Base-by-base conservation (phyloP, 306 rosid genomes). In the Potentilla sterilis region DNA sequence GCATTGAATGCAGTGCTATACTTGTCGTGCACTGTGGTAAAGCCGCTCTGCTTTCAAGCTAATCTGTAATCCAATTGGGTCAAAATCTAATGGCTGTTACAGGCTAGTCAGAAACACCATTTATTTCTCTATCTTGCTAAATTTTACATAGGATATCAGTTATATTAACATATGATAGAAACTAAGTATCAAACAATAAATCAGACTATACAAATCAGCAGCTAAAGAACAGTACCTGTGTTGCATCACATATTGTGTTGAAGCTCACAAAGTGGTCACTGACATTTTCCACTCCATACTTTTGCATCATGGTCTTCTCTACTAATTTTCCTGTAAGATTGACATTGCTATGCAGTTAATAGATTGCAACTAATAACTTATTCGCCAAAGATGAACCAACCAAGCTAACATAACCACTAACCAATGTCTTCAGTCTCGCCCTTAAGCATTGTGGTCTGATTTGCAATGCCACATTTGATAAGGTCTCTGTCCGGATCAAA, bases 381-480 rank as follows among this genome's bases (percentile, higher is more conserved):
- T 70, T 68, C 41, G 16, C 49, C 63, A 74, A 75, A 41, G 21
- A 75, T 42, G 13, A 68, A 54, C 38, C 18, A 69, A 58, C 10
- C 9, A 59, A 67, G 47, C 42, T 16, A 75, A 79, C 44, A 43
- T 40, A 43, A 35, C 64, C 62, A 75, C 90, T 80, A 81, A 96
- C 99, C 99, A 49, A 96, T 96, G 47, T 90, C 99, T 85, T 96
- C 98, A 0, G 98, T 96, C 87, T 96, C 99, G 79, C 99, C 99
- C 86, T 95, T 95, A 75, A 92, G 97, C 98, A 96, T 92, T 38
- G 99, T 96, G 59, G 99, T 96, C 93, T 96, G 99, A 80, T 96
- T 96, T 19, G 99, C 98, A 73, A 96, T 86, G 71, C 99, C 99
- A 21, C 79, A 10, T 85, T 90, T 92, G 32, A 82, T 51, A 12